A percentile compares a stretch with the other conserved stretches of the same genome.
These are phyloP conservation scores for Umbilicus rupestris DNA, from an alignment of 164 flowering plant species.

Conservation along the genomic window DNA sequence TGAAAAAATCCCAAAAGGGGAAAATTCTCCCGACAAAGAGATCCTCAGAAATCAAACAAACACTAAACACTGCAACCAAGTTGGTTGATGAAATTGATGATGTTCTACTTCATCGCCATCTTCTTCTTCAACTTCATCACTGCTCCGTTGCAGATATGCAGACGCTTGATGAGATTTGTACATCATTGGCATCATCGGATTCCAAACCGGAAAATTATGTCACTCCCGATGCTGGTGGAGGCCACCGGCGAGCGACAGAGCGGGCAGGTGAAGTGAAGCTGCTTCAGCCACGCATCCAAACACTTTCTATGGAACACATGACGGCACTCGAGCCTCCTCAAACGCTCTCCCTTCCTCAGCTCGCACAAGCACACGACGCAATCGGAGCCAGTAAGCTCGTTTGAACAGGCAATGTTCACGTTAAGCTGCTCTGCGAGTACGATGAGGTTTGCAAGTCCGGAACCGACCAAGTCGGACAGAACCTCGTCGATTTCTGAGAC, in stretches of 20 bases:
- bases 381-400: conserved; percentile 15
- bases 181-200: conserved; percentile 13
- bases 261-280: conserved; percentile 56
- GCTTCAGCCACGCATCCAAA: conserved; percentile 69
- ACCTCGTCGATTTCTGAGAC: conserved; percentile 10
- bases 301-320: conserved; percentile 69
- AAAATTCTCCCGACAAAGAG: too few relatives aligned
- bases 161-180: neutral
- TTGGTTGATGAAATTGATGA: too few relatives aligned
- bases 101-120: too few relatives aligned
- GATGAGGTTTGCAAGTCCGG: conserved; percentile 37
- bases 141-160: neutral
- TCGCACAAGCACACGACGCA: conserved; percentile 59
- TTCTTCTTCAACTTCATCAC: neutral
- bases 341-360: conserved; percentile 43
- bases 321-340: conserved; percentile 50
- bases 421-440: conserved; percentile 44
- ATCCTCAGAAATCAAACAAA: too few relatives aligned
- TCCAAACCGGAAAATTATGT: conserved; percentile 28
- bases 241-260: conserved; percentile 49
- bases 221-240: conserved; percentile 19
- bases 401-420: conserved; percentile 26
- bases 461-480: conserved; percentile 19
- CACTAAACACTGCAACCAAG: too few relatives aligned
- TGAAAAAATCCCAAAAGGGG: too few relatives aligned